Percentiles rank a stretch among this genome's conserved stretches.
phyloP scores from a whole-genome alignment of 1,284 basidiomycete genomes.

The Pascua sp. region DNA sequence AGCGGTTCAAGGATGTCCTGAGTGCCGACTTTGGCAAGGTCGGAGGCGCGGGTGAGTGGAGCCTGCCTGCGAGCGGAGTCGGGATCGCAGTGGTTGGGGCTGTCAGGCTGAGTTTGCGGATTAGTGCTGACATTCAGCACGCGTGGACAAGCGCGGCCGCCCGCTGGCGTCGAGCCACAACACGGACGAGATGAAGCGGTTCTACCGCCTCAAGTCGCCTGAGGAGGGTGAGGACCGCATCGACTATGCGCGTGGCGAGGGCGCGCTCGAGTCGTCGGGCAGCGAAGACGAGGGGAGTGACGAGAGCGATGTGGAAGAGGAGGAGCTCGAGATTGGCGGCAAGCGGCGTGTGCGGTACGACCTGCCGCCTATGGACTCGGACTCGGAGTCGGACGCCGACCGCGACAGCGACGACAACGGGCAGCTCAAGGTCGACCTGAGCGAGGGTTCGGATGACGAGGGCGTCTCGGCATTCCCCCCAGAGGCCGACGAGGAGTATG shows the following conservation, averaged over 20 bases:
- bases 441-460: conserved; percentile 49
- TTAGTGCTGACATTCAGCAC: conserved; percentile 48
- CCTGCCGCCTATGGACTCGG: conserved; percentile 14
- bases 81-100: no score
- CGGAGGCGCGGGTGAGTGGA: conserved; percentile 33
- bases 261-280: conserved; percentile 77
- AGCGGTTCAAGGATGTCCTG: conserved; percentile 86
- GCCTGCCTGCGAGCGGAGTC: no score
- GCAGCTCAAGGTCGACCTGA: conserved; percentile 59
- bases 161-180: conserved; percentile 65
- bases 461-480: neutral
- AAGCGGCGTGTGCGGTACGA: conserved; percentile 51
- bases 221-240: conserved; percentile 42
- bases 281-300: conserved; percentile 63
- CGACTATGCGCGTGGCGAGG: conserved; percentile 89
- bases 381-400: conserved; percentile 43
- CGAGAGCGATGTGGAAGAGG: conserved; percentile 45
- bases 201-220: conserved; percentile 64
- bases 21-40: conserved; percentile 49
- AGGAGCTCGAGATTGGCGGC: conserved; percentile 54
- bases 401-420: conserved; percentile 25
- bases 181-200: conserved; percentile 71
- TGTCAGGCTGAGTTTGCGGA: neutral
- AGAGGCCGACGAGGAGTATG: conserved; percentile 62
- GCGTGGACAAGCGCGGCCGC: conserved; percentile 90